A percentile compares a stretch with the other conserved stretches of the same genome.
Conservation (phyloP, 805 yeast species). For the Clavispora phyllophila region DNA sequence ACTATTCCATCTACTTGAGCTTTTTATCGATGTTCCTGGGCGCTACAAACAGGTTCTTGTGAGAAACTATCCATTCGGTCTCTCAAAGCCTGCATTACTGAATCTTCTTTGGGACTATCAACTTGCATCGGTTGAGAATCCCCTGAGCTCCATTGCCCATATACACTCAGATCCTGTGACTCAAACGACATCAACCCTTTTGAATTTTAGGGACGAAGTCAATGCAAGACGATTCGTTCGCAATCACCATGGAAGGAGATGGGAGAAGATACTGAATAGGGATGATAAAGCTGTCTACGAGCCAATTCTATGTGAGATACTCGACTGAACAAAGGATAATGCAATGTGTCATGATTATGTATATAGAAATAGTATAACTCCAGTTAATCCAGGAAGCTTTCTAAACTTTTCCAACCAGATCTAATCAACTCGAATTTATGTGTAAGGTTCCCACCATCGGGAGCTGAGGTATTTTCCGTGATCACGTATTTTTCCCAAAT, state of each 20-base stretch:
- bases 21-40: conserved; percentile 14
- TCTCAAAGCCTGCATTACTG: conserved; percentile 33
- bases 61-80: conserved; percentile 43
- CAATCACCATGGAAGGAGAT: conserved; percentile 47
- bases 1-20: conserved; percentile 10
- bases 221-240: conserved; percentile 51
- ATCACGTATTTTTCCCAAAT: conserved; percentile 86
- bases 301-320: conserved; percentile 33
- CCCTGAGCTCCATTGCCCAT: conserved; percentile 17
- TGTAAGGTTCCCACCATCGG: neutral
- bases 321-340: conserved; percentile 15
- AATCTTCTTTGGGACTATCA: conserved; percentile 47
- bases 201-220: conserved; percentile 39
- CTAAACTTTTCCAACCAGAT: conserved; percentile 67
- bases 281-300: conserved; percentile 29
- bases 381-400: conserved; percentile 7
- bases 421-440: conserved; percentile 45
- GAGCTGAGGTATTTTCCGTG: conserved; percentile 31
- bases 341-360: neutral
- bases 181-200: conserved; percentile 25
- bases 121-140: conserved; percentile 23
- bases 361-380: neutral
- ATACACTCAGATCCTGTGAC: conserved; percentile 22
- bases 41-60: conserved; percentile 33
- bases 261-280: conserved; percentile 26